Conservation (phyloP, 1,139 yeast species). For the Saccharomyces uvarum region DNA sequence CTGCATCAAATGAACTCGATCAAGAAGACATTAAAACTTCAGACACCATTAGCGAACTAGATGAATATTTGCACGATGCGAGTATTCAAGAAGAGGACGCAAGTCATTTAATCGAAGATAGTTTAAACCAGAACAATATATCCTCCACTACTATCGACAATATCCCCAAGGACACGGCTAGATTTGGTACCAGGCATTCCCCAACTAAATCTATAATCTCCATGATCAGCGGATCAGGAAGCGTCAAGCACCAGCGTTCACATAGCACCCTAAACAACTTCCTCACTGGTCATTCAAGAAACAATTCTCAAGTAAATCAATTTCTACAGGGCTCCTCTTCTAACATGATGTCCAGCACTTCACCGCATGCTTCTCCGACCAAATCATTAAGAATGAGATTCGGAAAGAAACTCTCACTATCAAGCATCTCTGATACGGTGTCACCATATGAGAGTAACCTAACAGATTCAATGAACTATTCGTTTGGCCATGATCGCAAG, state of each 20-base stretch:
- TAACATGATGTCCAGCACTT: slow-evolving; percentile 5
- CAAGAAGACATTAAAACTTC: slow-evolving; percentile 2
- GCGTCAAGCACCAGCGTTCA: slow-evolving; percentile 16
- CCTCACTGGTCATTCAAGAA: slow-evolving; percentile 13
- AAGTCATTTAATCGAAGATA: slow-evolving; percentile 16
- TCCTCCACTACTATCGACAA: slow-evolving; percentile 11
- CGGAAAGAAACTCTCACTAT: slow-evolving; percentile 27
- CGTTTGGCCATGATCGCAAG: slow-evolving; percentile 13
- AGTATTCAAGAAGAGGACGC: slow-evolving; percentile 12
- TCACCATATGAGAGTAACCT: slow-evolving; percentile 4
- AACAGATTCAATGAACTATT: slow-evolving; percentile 3
- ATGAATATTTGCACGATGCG: slow-evolving; percentile 20
- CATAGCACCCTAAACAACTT: slow-evolving; percentile 11
- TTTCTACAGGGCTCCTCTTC: background rate
- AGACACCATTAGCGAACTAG: slow-evolving; percentile 26
- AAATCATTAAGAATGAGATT: slow-evolving; percentile 23
- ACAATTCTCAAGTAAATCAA: slow-evolving; percentile 17
- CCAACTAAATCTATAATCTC: slow-evolving; percentile 31
- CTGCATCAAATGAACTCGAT: background rate
- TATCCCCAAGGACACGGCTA: slow-evolving; percentile 10
- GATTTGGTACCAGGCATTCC: slow-evolving; percentile 22
- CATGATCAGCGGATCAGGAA: slow-evolving; percentile 20
- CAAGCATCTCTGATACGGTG: slow-evolving; percentile 24
- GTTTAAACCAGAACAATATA: slow-evolving; percentile 21
- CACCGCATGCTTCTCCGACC: slow-evolving; percentile 28